Base-by-base conservation (phyloP, 441 rosid genomes). In the Rhodomyrtus psidioides region DNA sequence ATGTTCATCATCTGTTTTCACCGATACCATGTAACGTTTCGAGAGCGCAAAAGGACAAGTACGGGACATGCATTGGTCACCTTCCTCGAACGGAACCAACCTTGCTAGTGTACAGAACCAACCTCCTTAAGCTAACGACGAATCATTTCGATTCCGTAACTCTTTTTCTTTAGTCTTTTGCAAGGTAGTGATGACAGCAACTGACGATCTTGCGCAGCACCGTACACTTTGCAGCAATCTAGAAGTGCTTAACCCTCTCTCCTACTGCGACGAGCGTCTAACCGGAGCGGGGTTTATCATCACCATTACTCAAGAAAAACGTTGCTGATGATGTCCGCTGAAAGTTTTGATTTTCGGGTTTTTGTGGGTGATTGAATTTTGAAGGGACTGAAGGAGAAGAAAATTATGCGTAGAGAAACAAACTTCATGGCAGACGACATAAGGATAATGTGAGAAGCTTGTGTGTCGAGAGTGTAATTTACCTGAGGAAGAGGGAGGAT, bases 401-500 rank as follows among this genome's bases (percentile, higher is more conserved):
- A 81, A 81, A 46, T 81, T 26, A n/a, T 46, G 16, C 55, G 56
- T 12, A 12, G 55, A 79, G 12, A 15, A 79, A n/a, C 17, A 79
- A 44, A 24, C 53, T 79, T 16, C 13, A 12, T 27, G 26, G 53
- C 82, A 46, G 27, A 42, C 27, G 6, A 12, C 30, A 46, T 27
- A 46, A 24, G 82, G 82, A 79, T 42, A 12, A 44, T 3, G 55
- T 9, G 30, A 53, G 15, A 53, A 51, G 55, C 83, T 14, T n/a
- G 23, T 49, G 4, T n/a, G 6, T 54, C 83, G 14, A n/a, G 60
- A 30, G 55, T 55, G 65, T 46, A 49, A 49, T 30, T 49, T 27
- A 97, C 98, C 98, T 97, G 98, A 60, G 97, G 97, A 30, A 95
- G 85, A 15, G 99, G 99, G 57, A 95, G 96, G 86, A 96, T 90